These are phyloP conservation scores for Lathyrus oleraceus DNA, from an alignment of 306 rosid species.

Conservation along the genomic window DNA sequence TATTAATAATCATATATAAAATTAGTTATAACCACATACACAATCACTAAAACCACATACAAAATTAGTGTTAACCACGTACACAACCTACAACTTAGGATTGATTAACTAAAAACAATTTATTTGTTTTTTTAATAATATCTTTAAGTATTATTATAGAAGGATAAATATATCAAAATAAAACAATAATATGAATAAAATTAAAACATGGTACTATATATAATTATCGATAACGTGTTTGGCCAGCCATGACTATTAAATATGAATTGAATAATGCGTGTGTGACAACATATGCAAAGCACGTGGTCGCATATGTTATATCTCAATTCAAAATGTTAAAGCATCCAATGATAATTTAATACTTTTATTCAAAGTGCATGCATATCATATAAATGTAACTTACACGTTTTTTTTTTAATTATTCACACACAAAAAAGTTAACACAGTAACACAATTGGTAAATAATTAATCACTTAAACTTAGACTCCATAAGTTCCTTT, in stretches of 20 bases:
- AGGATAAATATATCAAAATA: too few relatives aligned
- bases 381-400: background rate
- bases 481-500: background rate
- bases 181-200: too few relatives aligned
- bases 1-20: too few relatives aligned
- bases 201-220: background rate
- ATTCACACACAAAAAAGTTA: background rate
- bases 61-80: too few relatives aligned
- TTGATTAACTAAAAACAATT: too few relatives aligned
- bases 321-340: background rate
- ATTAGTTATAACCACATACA: too few relatives aligned
- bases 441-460: background rate
- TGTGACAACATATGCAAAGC: constrained; percentile 32
- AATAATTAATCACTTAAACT: background rate
- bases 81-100: too few relatives aligned
- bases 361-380: background rate
- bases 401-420: background rate
- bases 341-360: constrained; percentile 27
- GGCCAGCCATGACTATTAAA: constrained; percentile 14
- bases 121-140: too few relatives aligned
- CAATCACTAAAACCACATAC: too few relatives aligned
- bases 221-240: constrained; percentile 21
- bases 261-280: background rate
- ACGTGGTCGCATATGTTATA: constrained; percentile 46
- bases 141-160: too few relatives aligned